phyloP scores from a whole-genome alignment of 495 filamentous ascomycete species.

The Lasiosphaeria miniovina region DNA sequence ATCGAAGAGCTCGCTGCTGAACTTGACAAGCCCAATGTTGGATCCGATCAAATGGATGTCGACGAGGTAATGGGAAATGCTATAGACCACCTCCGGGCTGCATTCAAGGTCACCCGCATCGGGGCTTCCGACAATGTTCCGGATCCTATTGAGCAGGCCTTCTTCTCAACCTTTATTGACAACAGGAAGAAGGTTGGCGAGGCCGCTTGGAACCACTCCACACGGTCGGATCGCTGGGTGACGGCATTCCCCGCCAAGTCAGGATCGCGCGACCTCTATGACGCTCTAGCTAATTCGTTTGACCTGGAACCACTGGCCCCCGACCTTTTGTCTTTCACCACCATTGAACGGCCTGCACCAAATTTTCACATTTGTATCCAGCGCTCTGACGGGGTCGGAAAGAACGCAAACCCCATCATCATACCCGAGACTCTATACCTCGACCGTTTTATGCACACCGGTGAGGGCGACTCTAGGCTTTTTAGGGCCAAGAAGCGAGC shows the following conservation, averaged over 20 bases:
- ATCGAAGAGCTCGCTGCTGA: slow-evolving; percentile 43
- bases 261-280: slow-evolving; percentile 64
- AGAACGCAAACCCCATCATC: slow-evolving; percentile 73
- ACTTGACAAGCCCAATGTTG: slow-evolving; percentile 43
- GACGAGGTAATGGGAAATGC: slow-evolving; percentile 93
- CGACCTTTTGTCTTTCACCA: slow-evolving; percentile 63
- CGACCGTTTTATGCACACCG: slow-evolving; percentile 79
- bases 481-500: slow-evolving; percentile 59
- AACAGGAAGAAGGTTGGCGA: slow-evolving; percentile 40
- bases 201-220: slow-evolving; percentile 29
- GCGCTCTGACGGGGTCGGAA: slow-evolving; percentile 69
- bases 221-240: slow-evolving; percentile 27
- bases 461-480: slow-evolving; percentile 52
- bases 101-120: slow-evolving; percentile 64
- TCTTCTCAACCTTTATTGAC: slow-evolving; percentile 47
- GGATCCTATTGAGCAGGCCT: slow-evolving; percentile 69
- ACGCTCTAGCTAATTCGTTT: slow-evolving; percentile 80
- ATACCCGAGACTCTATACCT: slow-evolving; percentile 78
- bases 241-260: slow-evolving; percentile 30
- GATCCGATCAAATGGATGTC: slow-evolving; percentile 75
- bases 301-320: slow-evolving; percentile 70
- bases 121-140: slow-evolving; percentile 46
- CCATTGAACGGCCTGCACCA: slow-evolving; percentile 74
- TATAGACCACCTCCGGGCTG: slow-evolving; percentile 83
- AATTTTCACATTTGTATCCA: slow-evolving; percentile 87